These are phyloP conservation scores for Citrus maxima DNA, from an alignment of 345 rosid species.

Conservation along the genomic window DNA sequence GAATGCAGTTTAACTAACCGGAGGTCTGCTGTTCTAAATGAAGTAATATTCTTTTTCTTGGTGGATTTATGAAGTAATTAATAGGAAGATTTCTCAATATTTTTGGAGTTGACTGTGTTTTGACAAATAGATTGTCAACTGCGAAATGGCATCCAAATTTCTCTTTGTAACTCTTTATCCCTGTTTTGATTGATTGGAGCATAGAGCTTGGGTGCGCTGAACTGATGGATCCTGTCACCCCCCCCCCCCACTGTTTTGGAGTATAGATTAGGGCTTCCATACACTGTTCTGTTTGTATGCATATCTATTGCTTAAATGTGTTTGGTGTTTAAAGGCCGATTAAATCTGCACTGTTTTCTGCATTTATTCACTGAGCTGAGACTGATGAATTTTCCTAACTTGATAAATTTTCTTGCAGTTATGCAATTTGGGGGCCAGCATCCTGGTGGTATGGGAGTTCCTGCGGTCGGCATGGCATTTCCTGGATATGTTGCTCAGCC, in stretches of 20 bases:
- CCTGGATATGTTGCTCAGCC: constrained; percentile 84
- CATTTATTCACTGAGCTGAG: neutral
- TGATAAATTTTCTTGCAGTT: constrained; percentile 41
- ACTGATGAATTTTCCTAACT: neutral
- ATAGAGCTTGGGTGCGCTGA: neutral
- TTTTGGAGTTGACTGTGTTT: neutral
- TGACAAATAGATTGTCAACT: neutral
- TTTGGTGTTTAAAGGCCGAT: neutral
- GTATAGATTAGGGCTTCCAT: neutral
- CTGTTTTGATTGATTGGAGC: neutral
- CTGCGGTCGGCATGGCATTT: constrained; percentile 94
- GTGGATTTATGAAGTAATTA: neutral
- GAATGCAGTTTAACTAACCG: neutral
- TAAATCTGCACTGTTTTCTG: neutral
- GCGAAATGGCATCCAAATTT: neutral
- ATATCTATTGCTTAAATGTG: neutral
- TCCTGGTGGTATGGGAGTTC: constrained; percentile 78
- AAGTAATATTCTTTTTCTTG: neutral
- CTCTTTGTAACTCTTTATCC: neutral
- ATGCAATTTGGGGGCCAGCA: constrained; percentile 96
- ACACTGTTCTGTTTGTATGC: neutral
- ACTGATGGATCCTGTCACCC: neutral
- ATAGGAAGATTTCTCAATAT: neutral
- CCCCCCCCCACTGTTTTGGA: neutral
- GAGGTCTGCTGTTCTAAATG: neutral